Evolutionary conservation across 1,284 basidiomycete genomes (phyloP).

Genomic region (Ustilago hordei): DNA sequence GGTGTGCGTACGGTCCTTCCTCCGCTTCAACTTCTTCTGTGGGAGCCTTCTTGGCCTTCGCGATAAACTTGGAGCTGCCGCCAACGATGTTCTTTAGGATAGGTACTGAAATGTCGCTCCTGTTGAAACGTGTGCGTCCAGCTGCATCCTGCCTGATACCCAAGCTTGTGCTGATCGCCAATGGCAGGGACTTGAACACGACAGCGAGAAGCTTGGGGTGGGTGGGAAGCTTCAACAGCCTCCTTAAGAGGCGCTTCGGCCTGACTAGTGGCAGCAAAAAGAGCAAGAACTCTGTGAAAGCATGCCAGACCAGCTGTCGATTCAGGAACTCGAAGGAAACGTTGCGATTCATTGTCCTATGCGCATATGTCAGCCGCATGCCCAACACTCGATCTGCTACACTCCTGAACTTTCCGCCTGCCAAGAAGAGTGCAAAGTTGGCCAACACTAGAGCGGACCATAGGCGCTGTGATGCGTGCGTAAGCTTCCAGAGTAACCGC

Average conservation of each 20-base stretch:
- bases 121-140: conserved; percentile 24
- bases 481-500: conserved; percentile 78
- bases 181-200: conserved; percentile 60
- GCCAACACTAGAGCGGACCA: conserved; percentile 76
- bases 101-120: conserved; percentile 34
- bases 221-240: conserved; percentile 71
- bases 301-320: conserved; percentile 98
- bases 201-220: conserved; percentile 64
- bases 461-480: conserved; percentile 78
- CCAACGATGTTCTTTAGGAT: conserved; percentile 25
- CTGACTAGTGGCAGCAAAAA: conserved; percentile 90
- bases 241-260: conserved; percentile 75
- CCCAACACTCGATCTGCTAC: conserved; percentile 84
- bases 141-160: conserved; percentile 48
- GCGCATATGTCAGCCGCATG: conserved; percentile 82
- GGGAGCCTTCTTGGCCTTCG: conserved; percentile 3
- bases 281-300: conserved; percentile 95
- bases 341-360: conserved; percentile 79
- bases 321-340: conserved; percentile 99
- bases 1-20: conserved; percentile 54
- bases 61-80: conserved; percentile 1
- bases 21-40: neutral
- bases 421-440: conserved; percentile 86
- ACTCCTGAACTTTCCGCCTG: conserved; percentile 90
- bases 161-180: conserved; percentile 38